Base-by-base conservation (phyloP, 2,329 filamentous ascomycete genomes). In the Boeremia exigua region DNA sequence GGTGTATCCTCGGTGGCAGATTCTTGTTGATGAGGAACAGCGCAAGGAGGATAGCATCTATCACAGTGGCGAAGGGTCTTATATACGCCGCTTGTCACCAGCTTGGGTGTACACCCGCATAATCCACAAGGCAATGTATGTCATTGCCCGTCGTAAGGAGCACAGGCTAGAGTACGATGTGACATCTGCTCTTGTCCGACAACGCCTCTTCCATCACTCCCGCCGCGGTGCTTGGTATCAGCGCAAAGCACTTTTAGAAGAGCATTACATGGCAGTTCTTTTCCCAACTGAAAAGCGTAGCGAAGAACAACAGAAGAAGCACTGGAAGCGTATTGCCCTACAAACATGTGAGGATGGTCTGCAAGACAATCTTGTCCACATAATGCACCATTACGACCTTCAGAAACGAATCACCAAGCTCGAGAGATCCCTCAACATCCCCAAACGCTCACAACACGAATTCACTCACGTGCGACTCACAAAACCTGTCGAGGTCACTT, bases 51-150 rank as follows among this genome's bases (percentile, higher is more conserved):
- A 89, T 11, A 84, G 81, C 8, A 79, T 92, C 0, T 96, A 95
- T 65, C 88, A 92, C 58, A 89, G 84, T 56, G 90, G 91, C 6
- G 94, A 98, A 75, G 92, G 92, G 1, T 89, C 88, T 0, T 99
- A 99, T 70, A 79, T 99, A 1, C 87, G 93, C 39, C 88, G 93
- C 0, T 93, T 99, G 63, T 96, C 90, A 1, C 91, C 94, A 0
- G 93, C 89, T 0, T 96, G 96, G 84, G 89, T 96, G 0, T 97
- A 96, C 66, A 98, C 95, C 0, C 85, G 95, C 10, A 92, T 99
- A 56, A 83, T 96, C 3, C 92, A 97, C 76, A 98, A 98, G 74
- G 89, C 89, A 3, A 86, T 90, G 0, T 85, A 88, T 53, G 87
- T 92, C 0, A 83, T 96, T 14, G 92, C 90, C 0, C 88, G 91